Conservation (phyloP, 1,139 yeast genomes). For the Geotrichum carabidarum region DNA sequence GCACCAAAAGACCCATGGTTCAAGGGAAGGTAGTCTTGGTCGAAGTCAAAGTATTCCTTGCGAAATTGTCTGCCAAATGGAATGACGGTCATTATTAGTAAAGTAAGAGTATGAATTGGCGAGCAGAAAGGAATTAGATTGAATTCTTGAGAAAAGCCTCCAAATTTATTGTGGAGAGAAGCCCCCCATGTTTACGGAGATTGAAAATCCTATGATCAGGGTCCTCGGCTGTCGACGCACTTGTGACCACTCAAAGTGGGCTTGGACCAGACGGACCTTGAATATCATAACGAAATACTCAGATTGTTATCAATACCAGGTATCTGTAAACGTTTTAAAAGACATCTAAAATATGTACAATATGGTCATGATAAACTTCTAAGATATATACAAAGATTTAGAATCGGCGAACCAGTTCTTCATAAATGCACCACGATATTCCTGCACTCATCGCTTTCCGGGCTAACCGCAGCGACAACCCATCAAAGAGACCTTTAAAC, state of each 20-base stretch:
- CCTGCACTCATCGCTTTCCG: slow-evolving; percentile 91
- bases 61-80: slow-evolving; percentile 54
- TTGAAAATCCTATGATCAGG: too few species aligned
- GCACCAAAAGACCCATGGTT: slow-evolving; percentile 32
- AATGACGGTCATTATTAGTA: slow-evolving; percentile 4
- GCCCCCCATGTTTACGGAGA: too few species aligned
- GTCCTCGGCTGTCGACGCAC: too few species aligned
- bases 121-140: background rate
- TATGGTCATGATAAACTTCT: too few species aligned
- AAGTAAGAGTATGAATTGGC: background rate
- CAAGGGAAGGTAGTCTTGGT: slow-evolving; percentile 23
- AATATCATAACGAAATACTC: too few species aligned
- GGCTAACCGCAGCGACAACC: slow-evolving; percentile 70
- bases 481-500: slow-evolving; percentile 63
- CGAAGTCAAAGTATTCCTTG: slow-evolving; percentile 43
- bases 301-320: too few species aligned
- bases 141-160: background rate
- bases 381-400: background rate
- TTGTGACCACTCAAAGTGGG: too few species aligned
- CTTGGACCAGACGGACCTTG: too few species aligned
- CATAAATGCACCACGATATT: slow-evolving; percentile 95
- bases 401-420: slow-evolving; percentile 54
- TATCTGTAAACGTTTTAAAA: too few species aligned
- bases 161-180: too few species aligned
- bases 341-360: too few species aligned